Conservation (phyloP, 2,329 filamentous ascomycete species). For the Colletotrichum truncatum region DNA sequence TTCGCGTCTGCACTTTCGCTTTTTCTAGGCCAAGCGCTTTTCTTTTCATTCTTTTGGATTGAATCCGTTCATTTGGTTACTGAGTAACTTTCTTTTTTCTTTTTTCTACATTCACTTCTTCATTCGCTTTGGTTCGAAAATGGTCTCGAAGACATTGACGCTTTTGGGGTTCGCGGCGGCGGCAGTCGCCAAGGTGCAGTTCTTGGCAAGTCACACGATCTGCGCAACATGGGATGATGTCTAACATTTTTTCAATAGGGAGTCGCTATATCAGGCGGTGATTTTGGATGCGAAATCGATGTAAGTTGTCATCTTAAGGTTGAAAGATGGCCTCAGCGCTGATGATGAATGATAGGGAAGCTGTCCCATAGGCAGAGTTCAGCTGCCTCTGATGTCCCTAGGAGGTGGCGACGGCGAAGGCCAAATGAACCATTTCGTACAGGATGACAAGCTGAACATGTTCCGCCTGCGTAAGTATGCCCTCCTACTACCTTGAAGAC, state of each 20-base stretch:
- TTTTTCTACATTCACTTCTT: constrained; percentile 10
- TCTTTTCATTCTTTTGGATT: constrained; percentile 14
- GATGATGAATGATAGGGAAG: constrained; percentile 41
- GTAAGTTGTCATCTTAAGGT: constrained; percentile 35
- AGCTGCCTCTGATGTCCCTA: constrained; percentile 43
- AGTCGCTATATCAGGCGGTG: constrained; percentile 56
- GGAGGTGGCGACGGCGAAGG: constrained; percentile 49
- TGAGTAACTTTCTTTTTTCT: not conserved
- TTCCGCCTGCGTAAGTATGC: constrained; percentile 51
- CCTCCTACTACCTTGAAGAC: too few species aligned
- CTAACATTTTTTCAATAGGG: constrained; percentile 34
- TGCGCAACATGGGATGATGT: constrained; percentile 8
- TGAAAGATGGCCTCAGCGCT: not conserved
- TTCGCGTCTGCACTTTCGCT: constrained; percentile 18
- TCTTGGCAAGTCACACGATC: constrained; percentile 23
- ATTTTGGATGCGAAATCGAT: constrained; percentile 58
- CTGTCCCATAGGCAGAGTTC: constrained; percentile 45
- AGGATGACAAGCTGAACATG: constrained; percentile 61
- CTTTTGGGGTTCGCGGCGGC: constrained; percentile 25
- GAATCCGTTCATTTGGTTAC: constrained; percentile 19
- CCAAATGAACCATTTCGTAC: constrained; percentile 67
- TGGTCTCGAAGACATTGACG: constrained; percentile 20
- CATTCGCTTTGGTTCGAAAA: constrained; percentile 23
- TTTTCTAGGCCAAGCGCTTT: not conserved
- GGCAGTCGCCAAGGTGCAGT: constrained; percentile 26